Percentiles rank a stretch among this genome's conserved stretches.
Conservation (phyloP, 169 alveolate genomes). For the Theileria equi region DNA sequence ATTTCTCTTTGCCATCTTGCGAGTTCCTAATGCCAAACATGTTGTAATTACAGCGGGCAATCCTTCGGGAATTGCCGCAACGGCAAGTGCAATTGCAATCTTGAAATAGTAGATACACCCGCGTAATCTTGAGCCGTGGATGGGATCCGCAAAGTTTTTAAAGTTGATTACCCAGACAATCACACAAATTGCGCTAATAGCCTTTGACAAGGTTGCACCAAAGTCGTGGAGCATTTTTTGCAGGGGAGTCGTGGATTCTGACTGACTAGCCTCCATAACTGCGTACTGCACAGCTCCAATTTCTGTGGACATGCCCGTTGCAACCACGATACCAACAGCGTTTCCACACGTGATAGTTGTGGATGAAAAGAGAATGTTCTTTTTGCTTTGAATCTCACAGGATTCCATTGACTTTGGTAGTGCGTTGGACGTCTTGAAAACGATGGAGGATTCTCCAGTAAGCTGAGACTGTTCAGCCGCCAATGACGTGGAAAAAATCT, state of each 20-base stretch:
- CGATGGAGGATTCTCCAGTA: slow-evolving; percentile 95
- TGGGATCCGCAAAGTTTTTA: slow-evolving; percentile 92
- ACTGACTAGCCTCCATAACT: slow-evolving; percentile 91
- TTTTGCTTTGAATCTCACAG: slow-evolving; percentile 82
- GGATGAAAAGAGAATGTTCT: slow-evolving; percentile 89
- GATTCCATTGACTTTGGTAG: slow-evolving; percentile 57
- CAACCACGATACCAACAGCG: slow-evolving; percentile 90
- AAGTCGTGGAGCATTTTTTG: slow-evolving; percentile 94
- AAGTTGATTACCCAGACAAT: slow-evolving; percentile 96
- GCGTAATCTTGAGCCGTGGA: slow-evolving; percentile 91
- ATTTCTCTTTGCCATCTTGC: slow-evolving; percentile 94
- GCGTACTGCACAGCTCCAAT: slow-evolving; percentile 96
- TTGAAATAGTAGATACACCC: slow-evolving; percentile 96
- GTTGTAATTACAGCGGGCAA: slow-evolving; percentile 99
- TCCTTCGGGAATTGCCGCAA: slow-evolving; percentile 99
- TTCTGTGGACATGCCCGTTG: slow-evolving; percentile 97
- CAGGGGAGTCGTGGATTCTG: slow-evolving; percentile 93
- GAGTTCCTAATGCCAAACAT: slow-evolving; percentile 95
- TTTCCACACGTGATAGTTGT: slow-evolving; percentile 92
- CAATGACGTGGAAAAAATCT: slow-evolving; percentile 88
- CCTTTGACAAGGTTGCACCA: slow-evolving; percentile 90
- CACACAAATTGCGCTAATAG: slow-evolving; percentile 86
- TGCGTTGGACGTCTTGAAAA: slow-evolving; percentile 75
- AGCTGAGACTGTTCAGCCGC: slow-evolving; percentile 92
- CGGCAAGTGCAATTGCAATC: slow-evolving; percentile 98